Evolutionary conservation across 306 rosid species (phyloP), one percentile per base, ranked within the genome.

Genomic region (Trifolium pratense): DNA sequence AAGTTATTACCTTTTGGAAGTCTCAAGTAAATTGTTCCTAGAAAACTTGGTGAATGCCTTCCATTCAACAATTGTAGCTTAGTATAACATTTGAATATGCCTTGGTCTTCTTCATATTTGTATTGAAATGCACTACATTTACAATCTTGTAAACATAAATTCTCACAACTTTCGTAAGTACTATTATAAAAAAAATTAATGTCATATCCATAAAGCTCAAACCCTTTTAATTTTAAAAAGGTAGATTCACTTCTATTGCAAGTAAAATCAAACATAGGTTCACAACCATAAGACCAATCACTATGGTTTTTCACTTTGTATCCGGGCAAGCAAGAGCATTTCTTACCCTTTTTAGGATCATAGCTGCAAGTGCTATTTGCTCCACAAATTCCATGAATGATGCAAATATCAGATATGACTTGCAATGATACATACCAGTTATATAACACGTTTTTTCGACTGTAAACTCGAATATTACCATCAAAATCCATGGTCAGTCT

Each of bases 211-310:
- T 75, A 77, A 29, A 80, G 26, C 68, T 86, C 84, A 36, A 66
- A 34, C 17, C 66, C 42, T 0, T 1, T 0, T 20, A 80, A 36
- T 6, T 8, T 18, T 2, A 71, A 9, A 49, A 80, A 86, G 2
- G 15, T 58, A 16, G 82, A 52, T 62, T 80, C 78, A 13, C 5
- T 74, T 65, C 0, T 6, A 1, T 14, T 9, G 53, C 80, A 75
- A 32, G 81, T 43, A 2, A 77, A 14, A 20, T 17, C 51, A 40
- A 83, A 79, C 46, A 29, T 48, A 1, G 85, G 87, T 14, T 79
- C 65, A 20, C 89, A 88, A 5, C 92, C 92, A 2, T 64, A 15
- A 32, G 88, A 70, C 85, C 85, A 81, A 62, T 84, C 83, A 13
- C 53, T 57, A 5, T 0, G 32, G 15, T 70, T 74, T 15, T 34